Conservation (phyloP, 106 monocot genomes). For the Dendrobium officinale region DNA sequence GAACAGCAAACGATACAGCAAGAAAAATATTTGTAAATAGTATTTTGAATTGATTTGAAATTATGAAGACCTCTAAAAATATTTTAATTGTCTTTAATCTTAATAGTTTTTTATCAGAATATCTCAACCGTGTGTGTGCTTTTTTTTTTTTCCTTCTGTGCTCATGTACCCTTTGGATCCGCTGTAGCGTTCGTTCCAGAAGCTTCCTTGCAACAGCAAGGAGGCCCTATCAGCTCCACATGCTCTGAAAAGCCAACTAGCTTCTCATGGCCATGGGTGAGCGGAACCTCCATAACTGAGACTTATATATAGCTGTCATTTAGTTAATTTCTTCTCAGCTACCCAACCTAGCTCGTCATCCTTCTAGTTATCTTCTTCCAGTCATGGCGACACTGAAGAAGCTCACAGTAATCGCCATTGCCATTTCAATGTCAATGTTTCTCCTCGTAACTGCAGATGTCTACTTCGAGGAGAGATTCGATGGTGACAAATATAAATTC, state of each 20-base stretch:
- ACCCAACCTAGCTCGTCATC: neutral
- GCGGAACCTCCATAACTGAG: neutral
- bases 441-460: slow-evolving; percentile 8
- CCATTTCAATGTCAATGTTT: neutral
- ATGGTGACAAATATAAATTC: slow-evolving; percentile 7
- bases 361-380: neutral
- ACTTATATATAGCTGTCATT: neutral
- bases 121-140: too few species aligned
- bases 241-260: neutral
- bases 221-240: neutral
- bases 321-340: neutral
- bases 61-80: too few species aligned
- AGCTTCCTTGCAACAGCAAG: neutral
- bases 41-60: too few species aligned
- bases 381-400: neutral
- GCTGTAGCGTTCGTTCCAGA: neutral
- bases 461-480: slow-evolving; percentile 32
- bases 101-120: too few species aligned
- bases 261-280: neutral
- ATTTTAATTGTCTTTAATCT: too few species aligned
- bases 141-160: neutral
- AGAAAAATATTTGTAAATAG: too few species aligned
- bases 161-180: neutral
- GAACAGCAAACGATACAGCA: too few species aligned
- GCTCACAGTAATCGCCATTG: neutral